Base-by-base conservation (phyloP, 805 yeast genomes). In the Saccharomycopsis olivae region DNA sequence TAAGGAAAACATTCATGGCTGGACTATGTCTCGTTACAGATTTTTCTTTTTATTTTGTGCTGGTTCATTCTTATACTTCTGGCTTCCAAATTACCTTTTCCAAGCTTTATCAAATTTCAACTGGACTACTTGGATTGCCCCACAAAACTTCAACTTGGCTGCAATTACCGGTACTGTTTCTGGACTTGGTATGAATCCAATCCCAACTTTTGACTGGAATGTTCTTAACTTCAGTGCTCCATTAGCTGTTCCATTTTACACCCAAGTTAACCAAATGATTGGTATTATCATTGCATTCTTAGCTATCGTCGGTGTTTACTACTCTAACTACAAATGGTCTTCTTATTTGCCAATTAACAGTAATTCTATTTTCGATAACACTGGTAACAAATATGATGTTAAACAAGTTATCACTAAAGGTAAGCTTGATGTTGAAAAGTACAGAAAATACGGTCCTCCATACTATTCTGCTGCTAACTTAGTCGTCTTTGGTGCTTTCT, bases 401-500 rank as follows among this genome's bases (percentile, higher is more conserved):
- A 60, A 64, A n/a, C 54, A 64, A 36, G 64, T 77, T 14, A 52
- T 77, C 33, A 56, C 67, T 37, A 53, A 69, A 14, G 67, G 65
- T 44, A 48, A 53, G 14, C 62, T 77, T 35, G 78, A 75, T 50
- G 45, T 54, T 15, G 54, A 49, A 2, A 68, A 67, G 48, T 76
- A 75, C 52, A 59, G 62, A 41, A 46, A 55, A n/a, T 69, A 74
- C 46, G 78, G 83, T 1, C 78, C 82, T 6, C 85, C 86, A 8
- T 78, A 68, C 55, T 75, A 73, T 51, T 53, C 73, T 21, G 83
- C 85, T 4, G 82, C 76, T 1, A 71, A 72, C 51, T 56, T 76
- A 43, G 72, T 77, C 8, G 53, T 65, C 13, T 76, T 75, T 50
- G 81, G 82, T 15, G 68, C 76, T 0, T 67, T 62, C 50, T 74